Conservation (phyloP, 164 flowering plant species). For the Cinnamomum micranthum region DNA sequence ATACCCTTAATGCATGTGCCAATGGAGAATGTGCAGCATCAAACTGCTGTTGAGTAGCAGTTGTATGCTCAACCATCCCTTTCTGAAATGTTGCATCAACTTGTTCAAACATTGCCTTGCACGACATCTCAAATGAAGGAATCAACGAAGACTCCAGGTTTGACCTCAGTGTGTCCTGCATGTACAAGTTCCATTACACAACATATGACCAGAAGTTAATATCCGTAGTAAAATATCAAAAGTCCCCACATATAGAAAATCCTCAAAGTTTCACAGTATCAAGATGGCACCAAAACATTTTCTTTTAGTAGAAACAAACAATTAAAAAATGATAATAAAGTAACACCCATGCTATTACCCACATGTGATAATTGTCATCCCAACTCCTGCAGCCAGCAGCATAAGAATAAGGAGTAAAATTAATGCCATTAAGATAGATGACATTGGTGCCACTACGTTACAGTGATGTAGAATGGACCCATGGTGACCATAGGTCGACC, state of each 20-base stretch:
- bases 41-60: slow-evolving; percentile 65
- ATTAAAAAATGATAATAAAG: too few species aligned
- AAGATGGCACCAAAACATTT: not conserved
- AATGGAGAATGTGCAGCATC: slow-evolving; percentile 70
- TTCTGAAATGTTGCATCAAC: slow-evolving; percentile 78
- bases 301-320: too few species aligned
- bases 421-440: not conserved
- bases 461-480: too few species aligned
- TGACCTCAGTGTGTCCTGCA: slow-evolving; percentile 75
- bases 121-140: slow-evolving; percentile 91
- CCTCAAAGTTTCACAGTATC: not conserved
- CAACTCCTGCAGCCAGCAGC: not conserved
- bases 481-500: too few species aligned
- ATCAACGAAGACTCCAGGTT: slow-evolving; percentile 67
- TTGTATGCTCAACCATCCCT: slow-evolving; percentile 77
- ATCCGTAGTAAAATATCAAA: not conserved
- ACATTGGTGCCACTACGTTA: not conserved
- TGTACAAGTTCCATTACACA: not conserved
- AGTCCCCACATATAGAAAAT: not conserved
- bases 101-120: slow-evolving; percentile 96
- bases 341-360: not conserved
- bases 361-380: not conserved
- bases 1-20: slow-evolving; percentile 75
- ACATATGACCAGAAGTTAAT: not conserved
- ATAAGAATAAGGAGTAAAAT: too few species aligned